Conservation (phyloP, 768 basidiomycete species). For the Filobasidium wieringae region DNA sequence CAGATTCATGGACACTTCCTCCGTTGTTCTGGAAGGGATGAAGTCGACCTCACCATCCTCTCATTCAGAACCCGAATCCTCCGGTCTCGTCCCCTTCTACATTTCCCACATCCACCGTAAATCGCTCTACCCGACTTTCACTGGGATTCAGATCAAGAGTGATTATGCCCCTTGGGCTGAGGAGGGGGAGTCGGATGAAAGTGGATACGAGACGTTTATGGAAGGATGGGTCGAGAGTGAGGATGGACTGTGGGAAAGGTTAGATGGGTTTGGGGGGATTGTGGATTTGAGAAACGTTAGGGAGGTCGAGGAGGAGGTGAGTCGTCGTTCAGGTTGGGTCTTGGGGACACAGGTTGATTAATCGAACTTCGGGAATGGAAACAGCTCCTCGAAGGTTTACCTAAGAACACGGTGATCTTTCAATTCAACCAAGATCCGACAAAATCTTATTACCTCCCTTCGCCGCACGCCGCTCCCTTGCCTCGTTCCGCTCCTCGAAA, state of each 20-base stretch:
- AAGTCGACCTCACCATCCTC: not conserved
- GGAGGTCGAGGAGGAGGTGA: constrained; percentile 5
- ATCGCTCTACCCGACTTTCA: constrained; percentile 70
- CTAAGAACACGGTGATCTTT: constrained; percentile 25
- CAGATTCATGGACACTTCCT: too few relatives aligned
- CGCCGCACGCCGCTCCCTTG: not conserved
- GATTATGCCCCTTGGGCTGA: constrained; percentile 51
- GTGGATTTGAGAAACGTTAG: constrained; percentile 19
- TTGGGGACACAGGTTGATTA: not conserved
- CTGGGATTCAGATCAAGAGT: constrained; percentile 47
- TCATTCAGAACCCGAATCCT: not conserved
- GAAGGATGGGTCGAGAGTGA: constrained; percentile 30
- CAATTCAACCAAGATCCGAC: constrained; percentile 11
- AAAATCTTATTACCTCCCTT: constrained; percentile 18
- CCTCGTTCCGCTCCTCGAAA: constrained; percentile 49
- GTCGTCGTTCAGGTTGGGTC: not conserved
- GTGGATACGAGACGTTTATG: constrained; percentile 44
- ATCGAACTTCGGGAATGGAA: not conserved
- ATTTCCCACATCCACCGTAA: constrained; percentile 68
- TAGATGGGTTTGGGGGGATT: constrained; percentile 14
- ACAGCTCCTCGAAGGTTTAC: not conserved
- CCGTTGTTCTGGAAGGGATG: too few relatives aligned
- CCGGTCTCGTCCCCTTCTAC: constrained; percentile 48
- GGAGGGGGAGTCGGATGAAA: constrained; percentile 40
- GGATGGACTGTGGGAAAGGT: constrained; percentile 16